Base-by-base conservation (phyloP, 352 stramenopile genomes). In the Discostella stelligera region DNA sequence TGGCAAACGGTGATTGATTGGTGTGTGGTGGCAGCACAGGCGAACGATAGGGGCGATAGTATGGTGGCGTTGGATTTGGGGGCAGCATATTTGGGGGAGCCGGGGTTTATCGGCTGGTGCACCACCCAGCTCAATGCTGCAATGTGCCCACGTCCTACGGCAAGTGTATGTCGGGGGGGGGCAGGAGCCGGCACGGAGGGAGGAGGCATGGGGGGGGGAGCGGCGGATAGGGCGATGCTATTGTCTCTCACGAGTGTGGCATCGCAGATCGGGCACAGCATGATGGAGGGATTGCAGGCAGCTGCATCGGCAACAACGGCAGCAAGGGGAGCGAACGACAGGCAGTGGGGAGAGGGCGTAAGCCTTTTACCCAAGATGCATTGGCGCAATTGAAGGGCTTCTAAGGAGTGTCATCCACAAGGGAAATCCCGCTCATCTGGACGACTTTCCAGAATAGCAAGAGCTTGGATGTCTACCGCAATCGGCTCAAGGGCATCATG, bases 21-120 rank as follows among this genome's bases (percentile, higher is more conserved):
- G 50, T 58, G 50, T 18, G 30, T 58, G 3, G 50, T 25, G 20
- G n/a, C 50, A 20, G 50, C 50, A 20, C 50, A 58, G n/a, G 50
- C 16, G 9, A 58, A 58, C 2, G 30, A 58, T 30, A 25, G 30
- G 20, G 23, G 20, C 2, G 30, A 25, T 25, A 20, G 23, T 18
- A 11, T 58, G 7, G 30, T 37, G 20, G 30, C 30, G 9, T 20
- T 20, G 18, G 30, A 13, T n/a, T 25, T 25, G 18, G 50, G 30
- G 18, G 20, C 50, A 16, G 48, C 48, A 55, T 55, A 27, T 5
- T 55, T 5, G 16, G 16, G 23, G 48, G 48, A 55, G 16, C 18
- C 48, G 20, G 48, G 23, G 23, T 55, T 55, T 21, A 5, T 55
- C 3, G 48, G 20, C 48, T 55, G 48, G 50, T 58, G 50, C 18